These are phyloP conservation scores for Scedosporium apiospermum DNA, from an alignment of 2,329 filamentous ascomycete species.

Conservation along the genomic window DNA sequence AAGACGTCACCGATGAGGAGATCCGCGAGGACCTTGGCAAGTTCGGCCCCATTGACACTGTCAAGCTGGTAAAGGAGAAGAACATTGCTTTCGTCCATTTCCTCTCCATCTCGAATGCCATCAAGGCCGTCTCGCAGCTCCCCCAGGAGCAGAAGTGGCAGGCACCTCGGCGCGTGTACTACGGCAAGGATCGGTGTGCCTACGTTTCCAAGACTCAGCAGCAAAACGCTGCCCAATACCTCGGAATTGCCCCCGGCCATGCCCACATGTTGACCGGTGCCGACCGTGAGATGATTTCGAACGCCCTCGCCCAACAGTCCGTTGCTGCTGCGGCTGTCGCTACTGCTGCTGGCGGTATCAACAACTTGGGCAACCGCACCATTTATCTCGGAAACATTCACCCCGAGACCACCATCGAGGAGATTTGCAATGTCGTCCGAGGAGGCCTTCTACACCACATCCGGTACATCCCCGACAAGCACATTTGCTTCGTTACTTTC, in stretches of 20 bases:
- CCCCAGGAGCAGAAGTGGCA: constrained; percentile 98
- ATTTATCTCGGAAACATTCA: constrained; percentile 99
- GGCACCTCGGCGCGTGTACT: constrained; percentile 89
- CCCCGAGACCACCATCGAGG: constrained; percentile 96
- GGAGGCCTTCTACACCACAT: constrained; percentile 95
- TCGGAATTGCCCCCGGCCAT: constrained; percentile 93
- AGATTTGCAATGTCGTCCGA: constrained; percentile 98
- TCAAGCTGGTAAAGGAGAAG: constrained; percentile 97
- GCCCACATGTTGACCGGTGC: constrained; percentile 93
- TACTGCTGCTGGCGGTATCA: constrained; percentile 91
- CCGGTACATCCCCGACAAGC: constrained; percentile 98
- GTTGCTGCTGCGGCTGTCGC: constrained; percentile 94
- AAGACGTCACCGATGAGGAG: constrained; percentile 86
- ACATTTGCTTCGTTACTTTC: constrained; percentile 99
- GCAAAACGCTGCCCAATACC: constrained; percentile 95
- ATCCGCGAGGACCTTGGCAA: constrained; percentile 90
- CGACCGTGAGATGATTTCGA: constrained; percentile 93
- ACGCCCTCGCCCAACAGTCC: constrained; percentile 91
- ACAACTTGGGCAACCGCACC: constrained; percentile 93
- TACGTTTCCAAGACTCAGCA: constrained; percentile 99
- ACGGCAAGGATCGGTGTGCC: constrained; percentile 95
- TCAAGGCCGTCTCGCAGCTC: constrained; percentile 94
- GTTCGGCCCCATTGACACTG: constrained; percentile 91
- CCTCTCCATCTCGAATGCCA: constrained; percentile 91
- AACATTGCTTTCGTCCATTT: constrained; percentile 97